Evolutionary conservation across 2,329 filamentous ascomycete genomes (phyloP), one percentile per base, ranked within the genome.

Genomic region (Aphanoascus verrucosus): DNA sequence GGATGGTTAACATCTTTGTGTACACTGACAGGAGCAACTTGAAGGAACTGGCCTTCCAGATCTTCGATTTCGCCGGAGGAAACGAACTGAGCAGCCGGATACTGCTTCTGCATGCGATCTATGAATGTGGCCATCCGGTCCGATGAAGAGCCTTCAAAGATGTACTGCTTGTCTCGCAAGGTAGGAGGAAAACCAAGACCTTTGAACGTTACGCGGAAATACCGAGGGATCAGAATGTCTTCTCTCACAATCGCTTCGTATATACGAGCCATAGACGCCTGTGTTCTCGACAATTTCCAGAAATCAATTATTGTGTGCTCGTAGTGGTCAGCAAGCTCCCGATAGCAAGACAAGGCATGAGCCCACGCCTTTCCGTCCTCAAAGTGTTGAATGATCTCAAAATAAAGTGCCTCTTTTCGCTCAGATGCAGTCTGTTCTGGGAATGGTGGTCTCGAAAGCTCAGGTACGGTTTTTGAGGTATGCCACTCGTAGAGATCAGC

Each of bases 351-450:
- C 41, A 98, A 73, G 1, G 90, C 91, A 67, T 87, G 87, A 62
- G 86, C 85, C 91, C 91, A 97, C 0, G 88, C 88, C 65, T 88
- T 85, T n/a, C 89, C 90, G 56, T 94, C 88, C 65, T 97, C 91
- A 59, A 93, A 96, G 65, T 91, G 79, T 67, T 90, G 89, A 66
- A 97, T 94, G 78, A 97, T 94, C 60, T 89, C 81, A 63, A 96
- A 94, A 70, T 94, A 96, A 48, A 97, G 79, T 37, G 82, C 79
- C 69, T 97, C 93, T 67, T 94, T 95, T 38, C 91, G 84, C 62
- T 97, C 91, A 63, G 97, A 97, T 1, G 87, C 82, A 0, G 85
- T 85, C 67, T 97, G 91, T 8, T 84, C 78, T 0, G 88, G 86
- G 65, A 94, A 85, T n/a, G 77, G 72, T 0, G 89, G 90, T 44